These are phyloP conservation scores for Talaromyces stipitatus DNA, from an alignment of 495 filamentous ascomycete genomes.

Conservation along the genomic window DNA sequence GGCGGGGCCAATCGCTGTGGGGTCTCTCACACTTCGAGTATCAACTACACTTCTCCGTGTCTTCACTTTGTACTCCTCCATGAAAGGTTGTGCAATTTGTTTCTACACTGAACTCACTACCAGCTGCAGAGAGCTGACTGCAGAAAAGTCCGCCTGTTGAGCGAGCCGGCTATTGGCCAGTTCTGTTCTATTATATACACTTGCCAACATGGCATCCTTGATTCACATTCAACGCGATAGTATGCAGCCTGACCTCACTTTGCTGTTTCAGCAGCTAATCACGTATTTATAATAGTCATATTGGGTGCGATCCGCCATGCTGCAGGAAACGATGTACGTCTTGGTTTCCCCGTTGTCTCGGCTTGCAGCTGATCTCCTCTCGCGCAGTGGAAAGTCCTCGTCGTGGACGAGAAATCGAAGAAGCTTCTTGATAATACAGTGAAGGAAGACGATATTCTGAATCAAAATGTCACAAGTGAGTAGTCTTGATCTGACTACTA, in stretches of 20 bases:
- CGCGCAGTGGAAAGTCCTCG: constrained; percentile 87
- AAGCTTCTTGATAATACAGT: constrained; percentile 80
- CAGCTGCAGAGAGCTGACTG: background rate
- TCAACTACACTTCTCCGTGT: constrained; percentile 7
- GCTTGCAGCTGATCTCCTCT: constrained; percentile 22
- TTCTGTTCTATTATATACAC: background rate
- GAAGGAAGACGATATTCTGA: constrained; percentile 91
- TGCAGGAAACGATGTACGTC: constrained; percentile 50
- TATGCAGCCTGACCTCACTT: constrained; percentile 17
- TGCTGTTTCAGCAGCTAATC: background rate
- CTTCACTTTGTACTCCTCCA: background rate
- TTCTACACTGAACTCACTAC: background rate
- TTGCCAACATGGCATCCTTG: constrained; percentile 39
- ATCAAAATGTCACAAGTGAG: constrained; percentile 89
- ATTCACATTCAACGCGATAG: constrained; percentile 46
- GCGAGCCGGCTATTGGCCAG: background rate
- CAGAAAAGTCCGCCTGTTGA: background rate
- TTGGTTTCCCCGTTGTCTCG: constrained; percentile 11
- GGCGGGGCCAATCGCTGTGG: constrained; percentile 14
- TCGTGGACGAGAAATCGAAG: constrained; percentile 72
- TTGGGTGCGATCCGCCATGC: constrained; percentile 51
- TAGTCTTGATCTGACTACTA: constrained; percentile 3
- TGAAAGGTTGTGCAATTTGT: background rate
- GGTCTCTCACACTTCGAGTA: constrained; percentile 20
- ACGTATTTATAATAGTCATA: constrained; percentile 38